These are phyloP conservation scores for Yamadazyma mexicana DNA, from an alignment of 1,139 yeast species.

Conservation along the genomic window DNA sequence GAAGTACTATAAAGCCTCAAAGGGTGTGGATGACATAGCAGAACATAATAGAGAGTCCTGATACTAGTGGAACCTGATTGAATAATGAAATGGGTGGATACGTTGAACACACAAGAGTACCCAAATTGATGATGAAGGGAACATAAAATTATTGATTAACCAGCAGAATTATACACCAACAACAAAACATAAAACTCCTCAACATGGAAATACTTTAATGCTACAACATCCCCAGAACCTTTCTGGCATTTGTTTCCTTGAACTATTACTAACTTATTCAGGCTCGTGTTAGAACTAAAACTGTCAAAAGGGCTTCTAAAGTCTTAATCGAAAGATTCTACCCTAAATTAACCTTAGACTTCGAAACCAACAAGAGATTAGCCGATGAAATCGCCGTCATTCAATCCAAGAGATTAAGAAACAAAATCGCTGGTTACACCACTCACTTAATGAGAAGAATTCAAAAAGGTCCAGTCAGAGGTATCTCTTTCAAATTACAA, in stretches of 20 bases:
- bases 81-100: too few relatives aligned
- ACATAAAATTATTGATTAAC: not conserved
- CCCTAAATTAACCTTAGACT: slow-evolving; percentile 99
- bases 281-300: slow-evolving; percentile 99
- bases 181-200: not conserved
- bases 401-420: slow-evolving; percentile 99
- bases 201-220: too few relatives aligned
- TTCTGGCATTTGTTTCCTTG: too few relatives aligned
- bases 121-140: not conserved
- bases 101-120: too few relatives aligned
- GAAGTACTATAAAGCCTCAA: not conserved
- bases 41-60: too few relatives aligned
- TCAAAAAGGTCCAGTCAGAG: slow-evolving; percentile 99
- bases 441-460: slow-evolving; percentile 99
- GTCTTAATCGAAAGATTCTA: slow-evolving; percentile 99
- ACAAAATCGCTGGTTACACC: slow-evolving; percentile 99
- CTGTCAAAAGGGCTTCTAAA: slow-evolving; percentile 99
- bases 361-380: slow-evolving; percentile 99
- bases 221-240: too few relatives aligned
- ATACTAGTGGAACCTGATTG: not conserved
- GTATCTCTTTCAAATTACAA: slow-evolving; percentile 99
- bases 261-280: slow-evolving; percentile 23
- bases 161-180: too few relatives aligned
- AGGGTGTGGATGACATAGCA: not conserved
- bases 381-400: slow-evolving; percentile 98